These are phyloP conservation scores for Podila horticola DNA, from an alignment of 192 early-diverging fungal genomes.

Conservation along the genomic window DNA sequence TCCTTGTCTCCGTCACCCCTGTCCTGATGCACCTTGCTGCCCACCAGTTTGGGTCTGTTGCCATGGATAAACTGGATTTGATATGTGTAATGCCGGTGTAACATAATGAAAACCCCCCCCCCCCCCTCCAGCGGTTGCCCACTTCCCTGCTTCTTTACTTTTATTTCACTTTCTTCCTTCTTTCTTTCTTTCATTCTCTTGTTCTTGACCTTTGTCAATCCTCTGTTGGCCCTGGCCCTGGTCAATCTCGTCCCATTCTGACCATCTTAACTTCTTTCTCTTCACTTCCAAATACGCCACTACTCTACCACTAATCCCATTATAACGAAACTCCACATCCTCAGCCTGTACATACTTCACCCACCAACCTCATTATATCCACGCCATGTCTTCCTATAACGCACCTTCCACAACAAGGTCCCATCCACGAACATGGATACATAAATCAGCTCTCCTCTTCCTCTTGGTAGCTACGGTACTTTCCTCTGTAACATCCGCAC, in stretches of 20 bases:
- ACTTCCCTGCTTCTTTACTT: background rate
- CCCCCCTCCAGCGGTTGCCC: too few relatives aligned
- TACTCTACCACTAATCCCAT: background rate
- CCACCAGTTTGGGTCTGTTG: background rate
- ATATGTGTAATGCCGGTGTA: too few relatives aligned
- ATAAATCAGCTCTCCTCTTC: too few relatives aligned
- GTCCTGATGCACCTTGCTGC: too few relatives aligned
- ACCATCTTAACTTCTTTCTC: background rate
- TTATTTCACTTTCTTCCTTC: slow-evolving; percentile 4
- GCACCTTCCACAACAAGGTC: too few relatives aligned
- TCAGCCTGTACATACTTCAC: background rate
- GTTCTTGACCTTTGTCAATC: background rate
- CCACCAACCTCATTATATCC: too few relatives aligned
- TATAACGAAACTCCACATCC: background rate
- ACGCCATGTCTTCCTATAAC: too few relatives aligned
- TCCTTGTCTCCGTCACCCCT: too few relatives aligned
- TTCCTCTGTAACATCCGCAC: background rate
- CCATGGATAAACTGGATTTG: background rate
- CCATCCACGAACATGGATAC: too few relatives aligned
- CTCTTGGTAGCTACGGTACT: background rate
- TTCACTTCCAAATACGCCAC: background rate
- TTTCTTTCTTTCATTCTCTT: background rate
- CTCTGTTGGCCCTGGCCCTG: slow-evolving; percentile 1
- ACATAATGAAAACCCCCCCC: too few relatives aligned
- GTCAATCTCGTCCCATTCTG: background rate